Evolutionary conservation across 2,329 filamentous ascomycete genomes (phyloP).

Genomic region (Aureobasidium sp.): DNA sequence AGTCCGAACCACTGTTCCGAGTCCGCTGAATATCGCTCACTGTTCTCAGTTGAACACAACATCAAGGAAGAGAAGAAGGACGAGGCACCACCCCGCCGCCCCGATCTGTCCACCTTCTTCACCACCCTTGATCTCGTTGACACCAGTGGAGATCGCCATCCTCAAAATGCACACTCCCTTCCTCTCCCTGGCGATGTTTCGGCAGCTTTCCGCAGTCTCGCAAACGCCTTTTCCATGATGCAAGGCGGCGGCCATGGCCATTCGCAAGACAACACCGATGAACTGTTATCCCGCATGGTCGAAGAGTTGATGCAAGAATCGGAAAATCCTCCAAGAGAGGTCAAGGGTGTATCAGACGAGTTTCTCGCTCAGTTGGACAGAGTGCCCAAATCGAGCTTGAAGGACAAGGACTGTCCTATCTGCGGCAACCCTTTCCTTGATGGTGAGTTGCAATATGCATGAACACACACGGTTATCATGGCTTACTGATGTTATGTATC

Average conservation of each 20-base stretch:
- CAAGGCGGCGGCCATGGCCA: constrained; percentile 26
- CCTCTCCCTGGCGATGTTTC: constrained; percentile 54
- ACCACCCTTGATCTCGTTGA: constrained; percentile 51
- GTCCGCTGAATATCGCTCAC: not conserved
- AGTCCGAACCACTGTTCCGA: not conserved
- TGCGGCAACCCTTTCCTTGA: constrained; percentile 54
- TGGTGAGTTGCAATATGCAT: constrained; percentile 27
- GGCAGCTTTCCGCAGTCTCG: constrained; percentile 50
- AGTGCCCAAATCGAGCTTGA: constrained; percentile 48
- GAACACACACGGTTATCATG: not conserved
- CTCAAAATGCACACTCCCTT: constrained; percentile 47
- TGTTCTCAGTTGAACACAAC: constrained; percentile 39
- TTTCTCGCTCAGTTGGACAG: constrained; percentile 54
- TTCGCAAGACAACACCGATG: constrained; percentile 16
- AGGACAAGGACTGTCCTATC: constrained; percentile 49
- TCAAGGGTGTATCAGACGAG: constrained; percentile 53
- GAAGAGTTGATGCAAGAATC: constrained; percentile 45
- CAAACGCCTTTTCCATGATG: constrained; percentile 54
- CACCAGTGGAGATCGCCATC: constrained; percentile 41
- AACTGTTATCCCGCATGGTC: constrained; percentile 47
- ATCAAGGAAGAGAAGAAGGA: constrained; percentile 31
- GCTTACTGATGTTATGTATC: not conserved
- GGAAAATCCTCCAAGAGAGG: constrained; percentile 50
- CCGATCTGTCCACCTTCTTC: constrained; percentile 59
- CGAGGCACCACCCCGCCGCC: constrained; percentile 39